Evolutionary conservation across 2,329 filamentous ascomycete species (phyloP).

Genomic region (Alternaria tenuissima): DNA sequence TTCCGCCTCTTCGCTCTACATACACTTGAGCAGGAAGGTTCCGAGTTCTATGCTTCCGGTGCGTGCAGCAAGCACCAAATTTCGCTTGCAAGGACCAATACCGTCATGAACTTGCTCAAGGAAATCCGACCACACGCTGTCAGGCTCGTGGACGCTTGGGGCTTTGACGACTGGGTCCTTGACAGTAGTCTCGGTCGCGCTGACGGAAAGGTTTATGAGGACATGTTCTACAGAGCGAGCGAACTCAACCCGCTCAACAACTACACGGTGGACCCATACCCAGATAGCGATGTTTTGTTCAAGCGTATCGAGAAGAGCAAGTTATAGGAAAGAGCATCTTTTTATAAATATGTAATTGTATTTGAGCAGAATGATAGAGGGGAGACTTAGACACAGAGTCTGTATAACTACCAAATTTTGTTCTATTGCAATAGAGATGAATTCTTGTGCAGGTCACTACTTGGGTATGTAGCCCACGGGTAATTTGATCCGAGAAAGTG

Average conservation of each 20-base stretch:
- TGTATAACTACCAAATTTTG: not conserved
- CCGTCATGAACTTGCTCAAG: constrained; percentile 73
- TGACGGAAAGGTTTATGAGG: constrained; percentile 80
- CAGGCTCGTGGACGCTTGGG: constrained; percentile 75
- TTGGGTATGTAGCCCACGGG: not conserved
- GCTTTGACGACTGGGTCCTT: constrained; percentile 80
- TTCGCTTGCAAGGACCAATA: constrained; percentile 70
- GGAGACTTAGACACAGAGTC: not conserved
- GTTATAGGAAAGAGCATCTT: constrained; percentile 47
- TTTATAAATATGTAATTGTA: constrained; percentile 13
- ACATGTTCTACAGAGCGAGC: constrained; percentile 76
- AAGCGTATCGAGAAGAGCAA: constrained; percentile 68
- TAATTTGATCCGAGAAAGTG: constrained; percentile 3
- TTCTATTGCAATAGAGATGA: not conserved
- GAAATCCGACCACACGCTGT: constrained; percentile 78
- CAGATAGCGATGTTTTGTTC: constrained; percentile 67
- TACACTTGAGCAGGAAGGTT: constrained; percentile 73
- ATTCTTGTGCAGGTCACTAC: not conserved
- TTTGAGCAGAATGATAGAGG: not conserved
- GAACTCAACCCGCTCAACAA: constrained; percentile 78
- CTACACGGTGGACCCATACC: constrained; percentile 76
- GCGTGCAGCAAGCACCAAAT: constrained; percentile 78
- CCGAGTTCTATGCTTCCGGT: constrained; percentile 75
- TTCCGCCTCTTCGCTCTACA: constrained; percentile 72
- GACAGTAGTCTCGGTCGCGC: constrained; percentile 74